These are phyloP conservation scores for Carex arenaria DNA, from an alignment of 202 grass and related monocot species.

Conservation along the genomic window DNA sequence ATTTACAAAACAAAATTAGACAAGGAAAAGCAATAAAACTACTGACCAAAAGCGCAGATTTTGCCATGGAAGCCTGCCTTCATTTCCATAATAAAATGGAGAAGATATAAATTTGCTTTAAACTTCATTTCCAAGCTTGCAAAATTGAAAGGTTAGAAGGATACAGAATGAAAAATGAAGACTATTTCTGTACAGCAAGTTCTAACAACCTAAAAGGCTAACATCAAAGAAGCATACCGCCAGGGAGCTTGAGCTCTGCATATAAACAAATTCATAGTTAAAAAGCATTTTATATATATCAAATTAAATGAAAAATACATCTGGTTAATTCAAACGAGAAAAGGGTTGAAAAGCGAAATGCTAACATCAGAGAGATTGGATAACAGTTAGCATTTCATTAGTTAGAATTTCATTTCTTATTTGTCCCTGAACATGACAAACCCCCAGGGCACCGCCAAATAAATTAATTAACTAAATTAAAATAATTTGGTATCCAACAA, in stretches of 20 bases:
- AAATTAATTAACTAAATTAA: not conserved
- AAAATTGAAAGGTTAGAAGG: not conserved
- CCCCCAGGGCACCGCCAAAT: not conserved
- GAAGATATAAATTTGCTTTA: too few species aligned
- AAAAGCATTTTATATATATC: not conserved
- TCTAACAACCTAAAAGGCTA: not conserved
- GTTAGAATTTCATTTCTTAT: not conserved
- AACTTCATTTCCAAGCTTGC: not conserved
- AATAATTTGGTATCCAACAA: not conserved
- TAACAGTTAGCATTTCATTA: not conserved
- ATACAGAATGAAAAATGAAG: not conserved
- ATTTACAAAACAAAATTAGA: constrained; percentile 12
- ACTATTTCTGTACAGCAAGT: constrained; percentile 2
- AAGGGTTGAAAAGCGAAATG: not conserved
- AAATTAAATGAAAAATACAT: not conserved
- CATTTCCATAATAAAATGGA: constrained; percentile 81
- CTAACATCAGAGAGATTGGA: not conserved
- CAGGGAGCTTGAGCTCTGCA: not conserved
- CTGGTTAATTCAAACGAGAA: not conserved
- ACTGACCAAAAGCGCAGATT: constrained; percentile 96
- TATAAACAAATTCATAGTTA: not conserved
- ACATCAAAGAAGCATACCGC: not conserved
- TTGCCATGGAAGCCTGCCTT: constrained; percentile 83
- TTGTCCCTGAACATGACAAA: not conserved
- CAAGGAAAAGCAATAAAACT: not conserved